Base-by-base conservation (phyloP, 2,329 filamentous ascomycete genomes). In the Aaosphaeria pasadenensis region DNA sequence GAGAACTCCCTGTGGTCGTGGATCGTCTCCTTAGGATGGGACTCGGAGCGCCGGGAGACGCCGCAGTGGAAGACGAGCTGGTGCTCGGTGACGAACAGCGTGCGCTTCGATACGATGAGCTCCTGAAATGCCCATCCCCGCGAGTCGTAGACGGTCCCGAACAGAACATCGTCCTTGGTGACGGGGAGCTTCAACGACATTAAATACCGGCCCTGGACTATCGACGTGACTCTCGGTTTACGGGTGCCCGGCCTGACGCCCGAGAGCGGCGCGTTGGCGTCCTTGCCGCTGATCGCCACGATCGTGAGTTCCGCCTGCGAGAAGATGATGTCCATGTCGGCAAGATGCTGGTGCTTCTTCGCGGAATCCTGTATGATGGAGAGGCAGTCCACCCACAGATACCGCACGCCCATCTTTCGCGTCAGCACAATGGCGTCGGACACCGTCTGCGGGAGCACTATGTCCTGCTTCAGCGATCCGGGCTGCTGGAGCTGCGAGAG, bases 331-430 rank as follows among this genome's bases (percentile, higher is more conserved):
- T 42, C 39, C 44, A 46, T 46, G 13, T 33, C 35, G 24, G 36
- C 44, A 33, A 42, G 36, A 13, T 31, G 6, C 11, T 33, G 29
- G 11, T 46, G 44, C 30, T 46, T 46, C 9, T 33, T 29, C 5
- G 44, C 38, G 28, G 36, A 42, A 29, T 46, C 44, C 35, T 46
- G 44, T 35, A 42, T 11, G 13, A 46, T 42, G 29, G 11, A 46
- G 7, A 46, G 30, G 13, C 30, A 7, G 29, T 46, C 44, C 13
- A 46, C 30, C 44, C 44, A 46, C 5, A 46, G 29, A 35, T 31
- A 46, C 6, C 39, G 38, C n/a, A 31, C 38, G 7, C 44, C 39
- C 17, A 45, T 40, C 11, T 39, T 28, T 9, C 30, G 24, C 7
- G 17, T 24, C 5, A 45, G 13, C 9, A 43, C 6, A 9, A 40